A percentile compares a stretch with the other conserved stretches of the same genome.
Evolutionary conservation across 2,329 filamentous ascomycete genomes (phyloP).

Genomic region (Penicillium sp.): DNA sequence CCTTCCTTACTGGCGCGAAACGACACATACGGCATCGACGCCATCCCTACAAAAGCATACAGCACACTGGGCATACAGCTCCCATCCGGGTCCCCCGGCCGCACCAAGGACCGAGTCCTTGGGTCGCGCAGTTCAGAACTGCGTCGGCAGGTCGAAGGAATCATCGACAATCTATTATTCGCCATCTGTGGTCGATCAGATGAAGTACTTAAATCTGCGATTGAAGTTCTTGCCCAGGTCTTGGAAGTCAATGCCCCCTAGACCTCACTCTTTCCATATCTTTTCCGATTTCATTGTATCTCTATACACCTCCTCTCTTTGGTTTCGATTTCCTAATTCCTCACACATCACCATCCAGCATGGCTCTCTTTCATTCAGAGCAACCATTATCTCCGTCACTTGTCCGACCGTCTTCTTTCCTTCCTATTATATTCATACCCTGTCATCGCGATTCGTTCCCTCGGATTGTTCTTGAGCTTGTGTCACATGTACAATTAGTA

Average conservation of each 20-base stretch:
- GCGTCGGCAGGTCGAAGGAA: conserved; percentile 31
- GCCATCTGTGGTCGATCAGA: conserved; percentile 38
- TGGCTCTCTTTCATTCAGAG: conserved; percentile 1
- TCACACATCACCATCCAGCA: not conserved
- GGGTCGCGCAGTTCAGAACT: conserved; percentile 33
- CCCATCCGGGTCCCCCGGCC: conserved; percentile 25
- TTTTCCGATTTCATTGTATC: not conserved
- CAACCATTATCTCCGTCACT: conserved; percentile 4
- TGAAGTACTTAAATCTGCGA: conserved; percentile 37
- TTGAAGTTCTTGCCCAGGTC: conserved; percentile 39
- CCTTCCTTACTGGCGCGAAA: conserved; percentile 17
- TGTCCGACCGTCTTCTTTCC: conserved; percentile 4
- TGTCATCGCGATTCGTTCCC: conserved; percentile 22
- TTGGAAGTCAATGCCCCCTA: conserved; percentile 33
- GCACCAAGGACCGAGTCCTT: conserved; percentile 31
- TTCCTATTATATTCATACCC: conserved; percentile 20
- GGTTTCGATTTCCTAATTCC: not conserved
- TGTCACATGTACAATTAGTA: conserved; percentile 17
- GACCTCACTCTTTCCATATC: conserved; percentile 1
- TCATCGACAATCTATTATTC: conserved; percentile 39
- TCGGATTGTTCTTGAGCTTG: conserved; percentile 4
- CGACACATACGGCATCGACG: conserved; percentile 26
- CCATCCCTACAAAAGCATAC: conserved; percentile 35
- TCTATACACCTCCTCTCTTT: not conserved
- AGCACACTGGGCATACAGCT: conserved; percentile 35